Evolutionary conservation across 177 flowering plant genomes (phyloP).

Genomic region (Vitis hybrid): DNA sequence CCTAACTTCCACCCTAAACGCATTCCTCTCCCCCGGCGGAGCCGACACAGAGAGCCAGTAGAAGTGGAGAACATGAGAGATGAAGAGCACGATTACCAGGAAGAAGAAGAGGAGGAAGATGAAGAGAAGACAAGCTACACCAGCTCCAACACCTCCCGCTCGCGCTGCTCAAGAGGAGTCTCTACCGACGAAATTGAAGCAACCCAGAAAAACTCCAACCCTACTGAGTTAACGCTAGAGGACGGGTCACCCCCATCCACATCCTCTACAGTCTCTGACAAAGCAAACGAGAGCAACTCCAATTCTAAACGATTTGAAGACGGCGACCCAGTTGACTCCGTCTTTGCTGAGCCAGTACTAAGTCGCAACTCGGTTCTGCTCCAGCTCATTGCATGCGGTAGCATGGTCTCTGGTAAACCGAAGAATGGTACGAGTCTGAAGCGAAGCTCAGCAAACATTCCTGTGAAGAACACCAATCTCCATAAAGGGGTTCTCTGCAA

Average conservation of each 20-base stretch:
- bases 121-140: constrained; percentile 33
- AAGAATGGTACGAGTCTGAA: constrained; percentile 18
- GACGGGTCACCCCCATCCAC: constrained; percentile 29
- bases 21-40: constrained; percentile 9
- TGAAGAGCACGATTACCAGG: constrained; percentile 16
- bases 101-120: constrained; percentile 29
- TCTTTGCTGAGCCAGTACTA: constrained; percentile 14
- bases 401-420: constrained; percentile 32
- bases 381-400: constrained; percentile 77
- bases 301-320: constrained; percentile 32
- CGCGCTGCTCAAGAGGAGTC: constrained; percentile 61
- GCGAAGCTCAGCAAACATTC: neutral
- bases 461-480: constrained; percentile 20
- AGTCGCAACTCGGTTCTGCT: constrained; percentile 61
- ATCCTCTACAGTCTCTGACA: constrained; percentile 42
- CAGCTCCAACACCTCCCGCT: constrained; percentile 37
- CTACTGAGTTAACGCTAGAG: constrained; percentile 19
- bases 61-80: neutral
- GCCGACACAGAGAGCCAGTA: constrained; percentile 11
- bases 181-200: constrained; percentile 54
- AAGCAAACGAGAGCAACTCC: constrained; percentile 15
- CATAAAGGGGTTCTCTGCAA: constrained; percentile 46
- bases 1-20: constrained; percentile 25
- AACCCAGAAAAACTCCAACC: constrained; percentile 8
- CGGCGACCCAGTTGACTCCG: constrained; percentile 21